Evolutionary conservation across 306 rosid genomes (phyloP).

Genomic region (Luffa acutangula): DNA sequence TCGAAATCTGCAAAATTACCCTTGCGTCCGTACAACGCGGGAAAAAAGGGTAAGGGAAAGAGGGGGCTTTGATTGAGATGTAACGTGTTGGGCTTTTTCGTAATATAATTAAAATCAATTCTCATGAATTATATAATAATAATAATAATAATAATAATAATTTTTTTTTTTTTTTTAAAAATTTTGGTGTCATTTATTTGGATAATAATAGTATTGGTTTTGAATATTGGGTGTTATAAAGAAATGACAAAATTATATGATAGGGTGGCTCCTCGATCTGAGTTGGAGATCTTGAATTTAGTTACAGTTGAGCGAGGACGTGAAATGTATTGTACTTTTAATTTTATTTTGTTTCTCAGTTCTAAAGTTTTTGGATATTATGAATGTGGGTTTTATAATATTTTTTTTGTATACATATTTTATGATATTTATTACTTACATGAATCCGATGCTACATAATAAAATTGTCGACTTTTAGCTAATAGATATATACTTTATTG

Average conservation of each 20-base stretch:
- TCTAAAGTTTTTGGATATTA: no score
- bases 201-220: background rate
- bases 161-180: background rate
- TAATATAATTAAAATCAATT: background rate
- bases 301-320: no score
- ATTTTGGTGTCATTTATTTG: background rate
- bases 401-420: no score
- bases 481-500: no score
- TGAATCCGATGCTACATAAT: no score
- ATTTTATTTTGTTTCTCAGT: no score
- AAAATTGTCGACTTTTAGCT: no score
- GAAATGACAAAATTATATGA: background rate
- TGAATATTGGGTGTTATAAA: background rate
- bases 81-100: conserved; percentile 26
- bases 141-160: no score
- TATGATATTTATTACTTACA: no score
- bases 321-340: no score
- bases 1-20: conserved; percentile 7
- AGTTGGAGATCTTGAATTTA: no score
- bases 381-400: no score
- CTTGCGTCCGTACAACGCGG: conserved; percentile 28
- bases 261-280: background rate
- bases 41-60: conserved; percentile 10
- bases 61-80: conserved; percentile 31
- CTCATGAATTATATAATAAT: background rate